These are phyloP conservation scores for Lasiodiplodia gonubiensis DNA, from an alignment of 2,329 filamentous ascomycete species.

Conservation along the genomic window DNA sequence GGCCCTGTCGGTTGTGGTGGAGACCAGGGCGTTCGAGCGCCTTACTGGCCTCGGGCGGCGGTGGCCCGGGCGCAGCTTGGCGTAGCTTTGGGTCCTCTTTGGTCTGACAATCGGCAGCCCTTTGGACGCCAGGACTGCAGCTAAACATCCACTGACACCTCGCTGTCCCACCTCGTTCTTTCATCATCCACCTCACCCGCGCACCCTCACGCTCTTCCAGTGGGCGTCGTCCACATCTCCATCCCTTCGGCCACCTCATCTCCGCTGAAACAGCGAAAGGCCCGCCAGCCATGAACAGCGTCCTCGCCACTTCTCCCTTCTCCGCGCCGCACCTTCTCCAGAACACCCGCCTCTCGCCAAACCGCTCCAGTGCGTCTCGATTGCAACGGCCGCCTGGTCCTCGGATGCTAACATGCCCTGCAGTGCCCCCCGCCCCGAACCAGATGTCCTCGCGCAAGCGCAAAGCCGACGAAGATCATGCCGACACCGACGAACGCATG, in stretches of 20 bases:
- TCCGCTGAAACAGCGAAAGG: conserved; percentile 11
- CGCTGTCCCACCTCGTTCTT: conserved; percentile 28
- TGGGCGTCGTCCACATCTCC: conserved; percentile 16
- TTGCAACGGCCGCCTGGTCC: conserved; percentile 26
- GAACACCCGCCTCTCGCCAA: conserved; percentile 64
- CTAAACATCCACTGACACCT: conserved; percentile 26
- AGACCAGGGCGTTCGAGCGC: conserved; percentile 19
- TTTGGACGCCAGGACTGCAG: conserved; percentile 23
- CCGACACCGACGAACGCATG: conserved; percentile 79
- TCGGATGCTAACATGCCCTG: conserved; percentile 35
- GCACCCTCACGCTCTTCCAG: conserved; percentile 5
- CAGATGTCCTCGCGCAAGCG: conserved; percentile 70
- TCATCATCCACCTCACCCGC: conserved; percentile 27
- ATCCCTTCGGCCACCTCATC: conserved; percentile 9
- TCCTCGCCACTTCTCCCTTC: conserved; percentile 63
- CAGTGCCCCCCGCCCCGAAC: conserved; percentile 46
- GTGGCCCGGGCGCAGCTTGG: conserved; percentile 17
- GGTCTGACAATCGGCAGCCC: conserved; percentile 9
- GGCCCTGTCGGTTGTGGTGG: conserved; percentile 13
- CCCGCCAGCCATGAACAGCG: conserved; percentile 61
- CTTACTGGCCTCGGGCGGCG: conserved; percentile 15
- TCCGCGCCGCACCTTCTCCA: conserved; percentile 67
- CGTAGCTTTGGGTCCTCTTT: conserved; percentile 13
- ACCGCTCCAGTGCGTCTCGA: conserved; percentile 60
- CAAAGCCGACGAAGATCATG: conserved; percentile 77